phyloP scores from a whole-genome alignment of 495 filamentous ascomycete genomes.

The Glarea lozoyensis region DNA sequence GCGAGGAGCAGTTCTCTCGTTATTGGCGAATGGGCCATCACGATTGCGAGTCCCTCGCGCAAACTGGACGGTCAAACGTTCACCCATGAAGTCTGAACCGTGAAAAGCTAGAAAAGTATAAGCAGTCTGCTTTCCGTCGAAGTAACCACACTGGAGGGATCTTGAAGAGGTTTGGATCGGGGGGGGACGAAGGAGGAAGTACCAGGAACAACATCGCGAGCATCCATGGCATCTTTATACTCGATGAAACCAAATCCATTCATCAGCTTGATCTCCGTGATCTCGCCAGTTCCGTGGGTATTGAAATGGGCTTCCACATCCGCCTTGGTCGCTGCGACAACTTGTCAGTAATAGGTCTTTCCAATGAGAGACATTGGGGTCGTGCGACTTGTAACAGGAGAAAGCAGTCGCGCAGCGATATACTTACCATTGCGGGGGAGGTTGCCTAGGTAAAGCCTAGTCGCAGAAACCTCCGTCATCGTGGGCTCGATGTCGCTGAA shows the following conservation, averaged over 20 bases:
- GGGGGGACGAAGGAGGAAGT: conserved; percentile 26
- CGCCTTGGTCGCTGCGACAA: conserved; percentile 71
- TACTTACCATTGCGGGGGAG: conserved; percentile 90
- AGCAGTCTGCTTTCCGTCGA: too few species aligned
- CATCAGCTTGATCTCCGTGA: conserved; percentile 99
- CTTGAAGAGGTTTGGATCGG: conserved; percentile 21
- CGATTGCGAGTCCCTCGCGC: conserved; percentile 87
- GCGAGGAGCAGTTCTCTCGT: conserved; percentile 76
- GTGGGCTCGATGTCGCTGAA: conserved; percentile 7
- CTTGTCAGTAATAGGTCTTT: conserved; percentile 5
- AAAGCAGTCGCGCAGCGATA: background rate
- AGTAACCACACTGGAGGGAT: too few species aligned
- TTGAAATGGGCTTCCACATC: conserved; percentile 96
- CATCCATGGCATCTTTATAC: conserved; percentile 96
- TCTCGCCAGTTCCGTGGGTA: conserved; percentile 90
- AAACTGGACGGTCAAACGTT: conserved; percentile 94
- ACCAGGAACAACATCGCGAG: conserved; percentile 96
- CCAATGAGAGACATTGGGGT: background rate
- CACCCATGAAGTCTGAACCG: conserved; percentile 96
- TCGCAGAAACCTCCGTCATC: conserved; percentile 78
- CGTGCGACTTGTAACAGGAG: background rate
- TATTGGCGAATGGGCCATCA: conserved; percentile 60
- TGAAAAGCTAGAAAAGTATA: conserved; percentile 44
- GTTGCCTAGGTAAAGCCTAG: conserved; percentile 92
- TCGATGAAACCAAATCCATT: conserved; percentile 99